These are phyloP conservation scores for Psilocybe tampanensis DNA, from an alignment of 768 basidiomycete genomes.

Conservation along the genomic window DNA sequence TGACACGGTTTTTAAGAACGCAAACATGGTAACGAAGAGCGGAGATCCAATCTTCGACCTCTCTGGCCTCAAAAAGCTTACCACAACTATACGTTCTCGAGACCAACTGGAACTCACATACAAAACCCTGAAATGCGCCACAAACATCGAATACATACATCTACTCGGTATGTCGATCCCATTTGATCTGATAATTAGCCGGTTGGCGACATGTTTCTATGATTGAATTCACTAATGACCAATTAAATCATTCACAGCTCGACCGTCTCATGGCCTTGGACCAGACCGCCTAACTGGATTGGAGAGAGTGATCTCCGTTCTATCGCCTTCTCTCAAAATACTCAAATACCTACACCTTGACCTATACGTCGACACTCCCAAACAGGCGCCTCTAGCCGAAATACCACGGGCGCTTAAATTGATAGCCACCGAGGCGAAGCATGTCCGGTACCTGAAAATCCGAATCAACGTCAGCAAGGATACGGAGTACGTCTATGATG, in stretches of 20 bases:
- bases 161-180: background rate
- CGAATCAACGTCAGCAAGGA: background rate
- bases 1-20: background rate
- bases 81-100: background rate
- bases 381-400: background rate
- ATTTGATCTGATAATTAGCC: too few relatives aligned
- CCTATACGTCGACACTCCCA: background rate
- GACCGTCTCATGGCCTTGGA: background rate
- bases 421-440: background rate
- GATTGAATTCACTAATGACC: background rate
- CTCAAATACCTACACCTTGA: background rate
- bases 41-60: background rate
- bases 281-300: background rate
- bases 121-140: background rate
- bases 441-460: background rate
- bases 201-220: too few relatives aligned
- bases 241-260: background rate
- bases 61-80: background rate
- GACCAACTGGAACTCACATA: background rate
- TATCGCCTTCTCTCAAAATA: background rate
- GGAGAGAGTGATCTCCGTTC: background rate
- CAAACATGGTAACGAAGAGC: background rate
- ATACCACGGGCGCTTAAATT: background rate
- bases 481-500: too few relatives aligned
- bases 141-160: background rate